phyloP scores from a whole-genome alignment of 805 yeast species.

The Yarrowia divulgata region DNA sequence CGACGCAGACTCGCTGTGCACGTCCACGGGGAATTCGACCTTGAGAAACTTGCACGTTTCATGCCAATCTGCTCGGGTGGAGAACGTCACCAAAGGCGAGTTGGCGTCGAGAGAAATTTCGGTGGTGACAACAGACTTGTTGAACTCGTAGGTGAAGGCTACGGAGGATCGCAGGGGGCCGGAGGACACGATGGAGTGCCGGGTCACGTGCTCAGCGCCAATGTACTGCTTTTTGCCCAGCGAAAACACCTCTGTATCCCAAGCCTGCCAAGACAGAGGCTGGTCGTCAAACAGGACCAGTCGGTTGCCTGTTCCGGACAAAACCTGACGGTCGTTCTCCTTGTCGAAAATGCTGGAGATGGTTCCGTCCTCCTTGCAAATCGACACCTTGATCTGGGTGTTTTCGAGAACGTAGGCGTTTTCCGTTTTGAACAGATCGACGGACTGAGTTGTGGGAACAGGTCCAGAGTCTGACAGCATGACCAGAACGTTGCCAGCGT shows the following conservation, averaged over 20 bases:
- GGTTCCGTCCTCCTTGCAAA: conserved; percentile 57
- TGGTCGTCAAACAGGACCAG: conserved; percentile 85
- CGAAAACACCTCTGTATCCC: conserved; percentile 96
- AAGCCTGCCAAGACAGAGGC: conserved; percentile 91
- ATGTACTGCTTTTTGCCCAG: conserved; percentile 71
- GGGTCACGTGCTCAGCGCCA: conserved; percentile 51
- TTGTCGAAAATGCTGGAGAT: conserved; percentile 71
- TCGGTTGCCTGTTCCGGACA: conserved; percentile 79
- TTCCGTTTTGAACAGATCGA: conserved; percentile 28
- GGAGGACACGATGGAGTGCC: conserved; percentile 51
- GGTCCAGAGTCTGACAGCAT: conserved; percentile 49
- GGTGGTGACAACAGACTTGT: conserved; percentile 68
- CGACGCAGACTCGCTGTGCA: conserved; percentile 75
- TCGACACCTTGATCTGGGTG: conserved; percentile 52
- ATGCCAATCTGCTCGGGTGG: conserved; percentile 79
- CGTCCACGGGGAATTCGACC: conserved; percentile 92
- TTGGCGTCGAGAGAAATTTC: conserved; percentile 71
- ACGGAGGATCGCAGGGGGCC: conserved; percentile 71
- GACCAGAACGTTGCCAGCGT: conserved; percentile 54
- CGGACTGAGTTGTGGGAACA: not conserved
- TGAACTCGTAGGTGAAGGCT: conserved; percentile 65
- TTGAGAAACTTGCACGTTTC: conserved; percentile 87
- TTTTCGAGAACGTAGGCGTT: conserved; percentile 53
- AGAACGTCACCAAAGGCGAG: conserved; percentile 54
- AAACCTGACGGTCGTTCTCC: conserved; percentile 65